Evolutionary conservation across 192 early-diverging fungal species (phyloP).

Genomic region (Diversispora eburnea): DNA sequence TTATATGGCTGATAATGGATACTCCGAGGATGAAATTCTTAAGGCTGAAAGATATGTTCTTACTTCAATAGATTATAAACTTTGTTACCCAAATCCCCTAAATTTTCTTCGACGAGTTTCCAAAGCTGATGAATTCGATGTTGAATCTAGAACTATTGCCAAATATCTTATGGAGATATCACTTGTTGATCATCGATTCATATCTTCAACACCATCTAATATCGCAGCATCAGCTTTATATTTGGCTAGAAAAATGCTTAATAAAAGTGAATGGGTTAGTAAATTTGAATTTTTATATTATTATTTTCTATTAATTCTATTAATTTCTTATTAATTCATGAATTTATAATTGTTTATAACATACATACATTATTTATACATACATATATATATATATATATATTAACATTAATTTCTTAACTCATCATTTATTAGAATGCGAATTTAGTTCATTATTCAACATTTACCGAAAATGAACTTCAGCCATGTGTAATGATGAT

Average conservation of each 20-base stretch:
- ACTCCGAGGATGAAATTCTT: conserved; percentile 79
- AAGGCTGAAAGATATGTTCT: conserved; percentile 91
- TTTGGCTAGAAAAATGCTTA: conserved; percentile 80
- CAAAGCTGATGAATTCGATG: conserved; percentile 87
- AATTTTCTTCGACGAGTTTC: conserved; percentile 86
- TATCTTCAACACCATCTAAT: conserved; percentile 64
- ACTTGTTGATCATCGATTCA: conserved; percentile 78
- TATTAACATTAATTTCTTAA: background rate
- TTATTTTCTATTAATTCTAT: background rate
- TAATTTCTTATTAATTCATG: too few relatives aligned
- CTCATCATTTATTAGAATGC: conserved; percentile 39
- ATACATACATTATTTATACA: background rate
- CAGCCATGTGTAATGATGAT: conserved; percentile 62
- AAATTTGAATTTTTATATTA: background rate
- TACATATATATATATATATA: background rate
- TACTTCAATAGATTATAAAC: conserved; percentile 77
- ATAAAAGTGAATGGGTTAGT: conserved; percentile 68
- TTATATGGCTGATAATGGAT: conserved; percentile 79
- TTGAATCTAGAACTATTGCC: conserved; percentile 85
- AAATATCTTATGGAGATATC: conserved; percentile 97
- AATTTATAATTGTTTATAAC: background rate
- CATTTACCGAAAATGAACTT: conserved; percentile 71
- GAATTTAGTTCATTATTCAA: conserved; percentile 75
- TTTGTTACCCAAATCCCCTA: conserved; percentile 89
- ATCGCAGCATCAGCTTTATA: conserved; percentile 77